Conservation (phyloP, 176 grass and related monocot species). For the Elymus sibiricus region DNA sequence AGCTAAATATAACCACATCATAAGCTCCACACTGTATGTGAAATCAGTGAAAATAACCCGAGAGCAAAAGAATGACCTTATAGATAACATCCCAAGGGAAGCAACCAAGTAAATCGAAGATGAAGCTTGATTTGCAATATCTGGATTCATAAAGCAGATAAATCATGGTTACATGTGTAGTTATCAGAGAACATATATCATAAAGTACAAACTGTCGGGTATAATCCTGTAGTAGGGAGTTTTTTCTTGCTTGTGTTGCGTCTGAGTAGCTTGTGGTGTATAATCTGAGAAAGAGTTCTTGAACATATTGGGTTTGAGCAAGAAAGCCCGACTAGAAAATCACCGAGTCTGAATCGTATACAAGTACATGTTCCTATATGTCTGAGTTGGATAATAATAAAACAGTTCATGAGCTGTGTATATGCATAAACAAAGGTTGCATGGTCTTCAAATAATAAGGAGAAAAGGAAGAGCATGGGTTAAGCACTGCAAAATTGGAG, state of each 20-base stretch:
- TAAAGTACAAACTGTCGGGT: background rate
- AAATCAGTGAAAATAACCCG: background rate
- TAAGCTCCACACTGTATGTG: background rate
- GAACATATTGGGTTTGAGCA: background rate
- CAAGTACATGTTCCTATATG: background rate
- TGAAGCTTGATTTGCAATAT: conserved; percentile 80
- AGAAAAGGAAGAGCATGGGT: background rate
- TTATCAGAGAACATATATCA: background rate
- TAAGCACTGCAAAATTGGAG: background rate
- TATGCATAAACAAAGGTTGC: background rate
- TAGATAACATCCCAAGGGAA: conserved; percentile 93
- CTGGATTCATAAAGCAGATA: conserved; percentile 26
- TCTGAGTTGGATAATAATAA: background rate
- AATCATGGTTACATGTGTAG: conserved; percentile 11
- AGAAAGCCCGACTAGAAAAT: background rate
- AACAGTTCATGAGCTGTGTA: background rate
- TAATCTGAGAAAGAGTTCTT: background rate
- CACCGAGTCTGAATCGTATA: background rate
- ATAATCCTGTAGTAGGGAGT: background rate
- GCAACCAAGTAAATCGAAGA: conserved; percentile 74
- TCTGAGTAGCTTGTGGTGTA: background rate
- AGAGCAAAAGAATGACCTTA: conserved; percentile 41
- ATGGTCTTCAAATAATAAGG: background rate
- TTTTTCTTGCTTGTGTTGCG: background rate
- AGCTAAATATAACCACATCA: background rate